Evolutionary conservation across 441 rosid genomes (phyloP).

Genomic region (Syzygium syzygioides): DNA sequence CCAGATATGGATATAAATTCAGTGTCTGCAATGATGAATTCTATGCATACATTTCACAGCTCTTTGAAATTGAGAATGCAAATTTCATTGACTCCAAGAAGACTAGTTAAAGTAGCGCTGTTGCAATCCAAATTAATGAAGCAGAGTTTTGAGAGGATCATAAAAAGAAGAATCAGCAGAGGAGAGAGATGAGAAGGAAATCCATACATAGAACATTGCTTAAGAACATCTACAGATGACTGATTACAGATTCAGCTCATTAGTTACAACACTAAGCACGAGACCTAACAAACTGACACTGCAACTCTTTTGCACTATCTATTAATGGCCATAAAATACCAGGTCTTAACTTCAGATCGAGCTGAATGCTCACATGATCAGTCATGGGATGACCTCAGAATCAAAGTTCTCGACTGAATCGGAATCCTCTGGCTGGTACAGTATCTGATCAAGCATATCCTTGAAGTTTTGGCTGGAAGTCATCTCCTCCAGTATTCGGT

Average conservation of each 20-base stretch:
- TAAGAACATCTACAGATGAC: background rate
- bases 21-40: background rate
- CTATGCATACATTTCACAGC: background rate
- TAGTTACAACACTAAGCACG: background rate
- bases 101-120: background rate
- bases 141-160: background rate
- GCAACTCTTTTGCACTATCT: background rate
- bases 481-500: conserved; percentile 44
- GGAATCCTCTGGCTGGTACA: background rate
- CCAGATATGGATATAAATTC: background rate
- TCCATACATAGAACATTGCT: background rate
- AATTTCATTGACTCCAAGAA: background rate
- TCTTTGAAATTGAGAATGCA: background rate
- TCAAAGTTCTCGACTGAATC: background rate
- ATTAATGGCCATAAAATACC: background rate
- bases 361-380: background rate
- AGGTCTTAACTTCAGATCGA: background rate
- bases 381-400: background rate
- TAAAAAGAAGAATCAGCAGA: background rate
- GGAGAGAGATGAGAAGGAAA: background rate
- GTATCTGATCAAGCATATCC: conserved; percentile 30
- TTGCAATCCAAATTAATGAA: background rate
- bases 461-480: conserved; percentile 23
- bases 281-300: background rate
- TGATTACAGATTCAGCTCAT: background rate